phyloP scores from a whole-genome alignment of 2,329 filamentous ascomycete genomes.

The Colletotrichum trifolii region DNA sequence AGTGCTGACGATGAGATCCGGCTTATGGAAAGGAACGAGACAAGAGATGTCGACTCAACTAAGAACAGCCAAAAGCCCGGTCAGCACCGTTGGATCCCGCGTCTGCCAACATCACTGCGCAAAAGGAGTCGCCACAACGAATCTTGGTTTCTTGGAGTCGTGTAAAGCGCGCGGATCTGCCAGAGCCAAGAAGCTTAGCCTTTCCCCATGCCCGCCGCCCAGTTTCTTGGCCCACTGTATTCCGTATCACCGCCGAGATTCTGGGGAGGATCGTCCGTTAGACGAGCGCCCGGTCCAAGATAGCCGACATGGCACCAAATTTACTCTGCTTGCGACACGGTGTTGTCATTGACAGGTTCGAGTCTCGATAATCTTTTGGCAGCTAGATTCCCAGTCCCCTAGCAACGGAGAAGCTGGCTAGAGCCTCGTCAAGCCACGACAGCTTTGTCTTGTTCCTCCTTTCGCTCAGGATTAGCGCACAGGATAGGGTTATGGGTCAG shows the following conservation, averaged over 20 bases:
- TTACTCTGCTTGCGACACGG: not conserved
- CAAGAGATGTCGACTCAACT: not conserved
- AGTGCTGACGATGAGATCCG: slow-evolving; percentile 2
- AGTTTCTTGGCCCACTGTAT: slow-evolving; percentile 8
- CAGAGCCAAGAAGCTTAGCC: slow-evolving; percentile 27
- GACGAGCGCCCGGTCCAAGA: slow-evolving; percentile 12
- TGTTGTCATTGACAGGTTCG: too few species aligned
- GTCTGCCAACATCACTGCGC: not conserved
- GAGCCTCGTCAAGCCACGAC: too few species aligned
- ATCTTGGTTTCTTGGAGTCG: slow-evolving; percentile 16
- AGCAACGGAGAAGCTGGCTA: too few species aligned
- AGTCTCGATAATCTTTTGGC: too few species aligned
- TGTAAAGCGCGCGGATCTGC: slow-evolving; percentile 30
- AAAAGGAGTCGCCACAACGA: slow-evolving; percentile 25
- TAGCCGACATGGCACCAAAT: slow-evolving; percentile 24
- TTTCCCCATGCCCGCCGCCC: too few species aligned
- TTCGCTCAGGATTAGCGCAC: too few species aligned
- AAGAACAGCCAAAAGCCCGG: slow-evolving; percentile 1
- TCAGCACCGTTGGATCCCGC: slow-evolving; percentile 10
- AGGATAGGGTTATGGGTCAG: too few species aligned
- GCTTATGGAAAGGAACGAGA: not conserved
- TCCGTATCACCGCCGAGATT: not conserved
- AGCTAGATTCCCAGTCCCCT: too few species aligned
- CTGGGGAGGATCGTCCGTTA: not conserved
- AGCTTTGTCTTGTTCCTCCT: too few species aligned